Percentiles rank a stretch among this genome's conserved stretches.
Evolutionary conservation across 495 filamentous ascomycete genomes (phyloP).

Genomic region (Penicillium crystallinum): DNA sequence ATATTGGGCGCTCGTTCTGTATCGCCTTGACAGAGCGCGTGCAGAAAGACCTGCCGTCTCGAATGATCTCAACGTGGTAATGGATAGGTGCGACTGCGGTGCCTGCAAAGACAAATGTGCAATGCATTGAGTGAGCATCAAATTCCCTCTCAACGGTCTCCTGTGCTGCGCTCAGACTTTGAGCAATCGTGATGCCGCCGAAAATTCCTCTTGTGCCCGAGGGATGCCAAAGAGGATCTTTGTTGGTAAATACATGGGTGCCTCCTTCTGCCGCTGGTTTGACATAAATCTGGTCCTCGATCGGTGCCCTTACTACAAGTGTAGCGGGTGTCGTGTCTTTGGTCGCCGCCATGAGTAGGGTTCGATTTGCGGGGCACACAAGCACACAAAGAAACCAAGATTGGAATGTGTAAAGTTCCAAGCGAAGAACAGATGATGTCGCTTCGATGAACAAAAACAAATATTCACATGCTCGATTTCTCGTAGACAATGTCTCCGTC

Average conservation of each 20-base stretch:
- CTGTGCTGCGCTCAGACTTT: constrained; percentile 73
- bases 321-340: neutral
- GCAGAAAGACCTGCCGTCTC: constrained; percentile 71
- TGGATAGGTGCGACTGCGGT: constrained; percentile 69
- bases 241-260: constrained; percentile 76
- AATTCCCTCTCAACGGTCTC: constrained; percentile 64
- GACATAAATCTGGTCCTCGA: neutral
- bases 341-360: too few relatives aligned
- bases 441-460: too few relatives aligned
- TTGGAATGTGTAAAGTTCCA: too few relatives aligned
- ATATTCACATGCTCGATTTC: too few relatives aligned
- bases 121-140: constrained; percentile 77
- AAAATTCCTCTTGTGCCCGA: constrained; percentile 73
- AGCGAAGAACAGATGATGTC: too few relatives aligned
- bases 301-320: neutral
- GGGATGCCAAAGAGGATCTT: constrained; percentile 67
- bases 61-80: constrained; percentile 76
- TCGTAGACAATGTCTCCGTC: too few relatives aligned
- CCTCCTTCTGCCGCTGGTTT: neutral
- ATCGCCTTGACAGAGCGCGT: constrained; percentile 79
- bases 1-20: constrained; percentile 71
- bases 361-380: too few relatives aligned
- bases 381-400: too few relatives aligned
- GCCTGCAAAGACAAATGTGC: constrained; percentile 84
- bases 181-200: constrained; percentile 78